Evolutionary conservation across 1,139 yeast species (phyloP).

Genomic region (Yamadazyma friedrichii): DNA sequence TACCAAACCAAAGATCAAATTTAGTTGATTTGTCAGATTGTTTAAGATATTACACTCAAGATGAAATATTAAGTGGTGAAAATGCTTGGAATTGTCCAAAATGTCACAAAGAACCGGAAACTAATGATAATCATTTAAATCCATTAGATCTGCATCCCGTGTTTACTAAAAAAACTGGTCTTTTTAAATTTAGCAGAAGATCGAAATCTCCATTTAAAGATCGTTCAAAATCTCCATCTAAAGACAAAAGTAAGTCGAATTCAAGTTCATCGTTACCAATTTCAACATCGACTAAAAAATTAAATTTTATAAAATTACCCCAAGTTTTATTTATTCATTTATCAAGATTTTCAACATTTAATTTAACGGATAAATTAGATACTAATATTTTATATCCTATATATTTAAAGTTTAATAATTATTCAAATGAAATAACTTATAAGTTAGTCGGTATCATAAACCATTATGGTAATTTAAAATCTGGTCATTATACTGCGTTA

Average conservation of each 20-base stretch:
- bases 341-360: conserved; percentile 56
- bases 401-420: conserved; percentile 44
- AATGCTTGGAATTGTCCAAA: conserved; percentile 80
- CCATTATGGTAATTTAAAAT: conserved; percentile 67
- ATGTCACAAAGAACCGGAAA: conserved; percentile 41
- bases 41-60: conserved; percentile 62
- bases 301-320: conserved; percentile 65
- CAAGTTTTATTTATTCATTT: conserved; percentile 63
- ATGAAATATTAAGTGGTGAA: conserved; percentile 67
- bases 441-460: conserved; percentile 61
- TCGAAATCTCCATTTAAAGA: conserved; percentile 34
- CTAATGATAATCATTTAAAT: conserved; percentile 11
- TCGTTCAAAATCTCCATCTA: conserved; percentile 10
- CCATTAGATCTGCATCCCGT: conserved; percentile 40
- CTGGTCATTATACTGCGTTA: conserved; percentile 74
- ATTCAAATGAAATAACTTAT: conserved; percentile 40
- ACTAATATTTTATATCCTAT: conserved; percentile 55
- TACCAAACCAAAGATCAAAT: conserved; percentile 41
- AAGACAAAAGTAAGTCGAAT: not conserved
- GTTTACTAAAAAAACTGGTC: conserved; percentile 32
- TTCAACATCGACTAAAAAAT: conserved; percentile 46
- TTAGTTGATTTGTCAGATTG: conserved; percentile 57
- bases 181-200: conserved; percentile 35
- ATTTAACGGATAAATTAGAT: conserved; percentile 54
- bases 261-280: not conserved